These are phyloP conservation scores for Nitzschia sp. DNA, from an alignment of 108 stramenopile genomes.

Conservation along the genomic window DNA sequence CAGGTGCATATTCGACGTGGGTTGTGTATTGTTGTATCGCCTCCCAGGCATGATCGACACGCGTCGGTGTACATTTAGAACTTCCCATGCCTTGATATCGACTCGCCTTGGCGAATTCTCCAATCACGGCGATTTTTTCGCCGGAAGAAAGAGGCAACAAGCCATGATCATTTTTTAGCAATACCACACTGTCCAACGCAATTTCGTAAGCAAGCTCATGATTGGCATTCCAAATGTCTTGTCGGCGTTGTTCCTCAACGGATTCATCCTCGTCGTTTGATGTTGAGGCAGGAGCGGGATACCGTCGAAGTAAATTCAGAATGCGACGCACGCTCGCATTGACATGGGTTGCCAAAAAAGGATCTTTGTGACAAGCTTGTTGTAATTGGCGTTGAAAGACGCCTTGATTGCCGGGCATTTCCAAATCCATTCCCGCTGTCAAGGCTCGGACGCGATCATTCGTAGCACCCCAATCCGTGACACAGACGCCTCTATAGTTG, in stretches of 20 bases:
- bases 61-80: constrained; percentile 39
- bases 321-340: constrained; percentile 33
- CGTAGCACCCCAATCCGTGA: constrained; percentile 80
- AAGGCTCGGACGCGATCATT: constrained; percentile 47
- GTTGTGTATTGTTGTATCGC: constrained; percentile 16
- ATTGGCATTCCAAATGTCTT: constrained; percentile 27
- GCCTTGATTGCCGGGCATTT: constrained; percentile 70
- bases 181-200: constrained; percentile 46
- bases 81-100: constrained; percentile 62
- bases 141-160: constrained; percentile 39
- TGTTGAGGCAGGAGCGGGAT: neutral
- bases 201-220: constrained; percentile 41
- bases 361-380: constrained; percentile 9
- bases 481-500: constrained; percentile 61
- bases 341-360: neutral
- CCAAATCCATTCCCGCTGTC: constrained; percentile 63
- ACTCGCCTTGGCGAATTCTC: constrained; percentile 52
- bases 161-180: constrained; percentile 50
- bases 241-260: neutral
- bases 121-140: constrained; percentile 43
- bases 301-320: constrained; percentile 12
- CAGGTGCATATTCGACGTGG: constrained; percentile 32
- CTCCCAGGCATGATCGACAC: constrained; percentile 33
- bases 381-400: constrained; percentile 21
- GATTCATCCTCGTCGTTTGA: neutral